Base-by-base conservation (phyloP, 345 rosid genomes). In the Eucalyptus urophylla region DNA sequence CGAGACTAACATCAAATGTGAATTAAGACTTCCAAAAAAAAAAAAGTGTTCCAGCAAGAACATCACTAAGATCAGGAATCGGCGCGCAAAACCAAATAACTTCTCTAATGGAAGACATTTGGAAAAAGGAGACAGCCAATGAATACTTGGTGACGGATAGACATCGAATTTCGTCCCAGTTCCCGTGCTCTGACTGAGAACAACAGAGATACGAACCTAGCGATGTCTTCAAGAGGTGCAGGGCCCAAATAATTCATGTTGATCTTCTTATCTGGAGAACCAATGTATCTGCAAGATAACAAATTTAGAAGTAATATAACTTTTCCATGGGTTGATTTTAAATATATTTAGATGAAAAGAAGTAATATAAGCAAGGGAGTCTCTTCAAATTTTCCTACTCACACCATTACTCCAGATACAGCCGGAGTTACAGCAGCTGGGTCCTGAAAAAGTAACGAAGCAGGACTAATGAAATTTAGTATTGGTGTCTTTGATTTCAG, bases 201-300 rank as follows among this genome's bases (percentile, higher is more conserved):
- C 33, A 31, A 47, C 45, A 49, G 67, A 88, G 67, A 24, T 54
- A 86, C 93, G 65, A 94, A 97, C 99, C 93, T 92, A 86, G 99
- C 97, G 86, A 97, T 94, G 31, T 96, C 98, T 93, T 94, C 94
- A 89, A 94, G 88, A 86, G 98, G 89, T 69, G 98, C 97, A 89
- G 97, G 96, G 86, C 99, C 99, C 91, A 97, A 92, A 90, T 95
- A 97, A 90, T 97, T 96, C 47, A 60, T 80, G 92, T 97, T 97
- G 27, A 88, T 90, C 92, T 93, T 94, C 93, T 94, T 96, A 92
- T 97, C 97, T 21, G 86, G 43, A 56, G 99, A 97, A 86, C 94
- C 99, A 58, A 97, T 92, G 89, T 97, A 97, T 87, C 99, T 96
- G 92, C 87, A 90, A 69, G 90, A 90, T 40, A 4, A 40, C 83